These are phyloP conservation scores for Ustulina deusta DNA, from an alignment of 2,329 filamentous ascomycete species.

Conservation along the genomic window DNA sequence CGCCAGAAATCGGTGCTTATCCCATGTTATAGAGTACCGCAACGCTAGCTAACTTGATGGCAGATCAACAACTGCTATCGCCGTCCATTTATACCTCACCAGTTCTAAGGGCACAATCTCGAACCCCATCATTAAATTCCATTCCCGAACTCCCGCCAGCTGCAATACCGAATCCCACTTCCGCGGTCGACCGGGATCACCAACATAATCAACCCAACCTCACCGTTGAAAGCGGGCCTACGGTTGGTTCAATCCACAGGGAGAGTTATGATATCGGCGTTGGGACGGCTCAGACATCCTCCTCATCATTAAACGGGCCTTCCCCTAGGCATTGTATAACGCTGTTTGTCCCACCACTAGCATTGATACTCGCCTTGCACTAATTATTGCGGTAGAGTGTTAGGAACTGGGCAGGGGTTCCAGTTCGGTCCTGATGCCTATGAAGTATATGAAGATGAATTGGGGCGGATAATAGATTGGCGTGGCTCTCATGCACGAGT, in stretches of 20 bases:
- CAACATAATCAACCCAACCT: neutral
- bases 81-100: slow-evolving; percentile 30
- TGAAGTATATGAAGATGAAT: slow-evolving; percentile 29
- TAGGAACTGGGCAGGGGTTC: slow-evolving; percentile 8
- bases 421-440: slow-evolving; percentile 34
- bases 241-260: neutral
- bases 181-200: slow-evolving; percentile 8
- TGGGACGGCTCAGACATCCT: neutral
- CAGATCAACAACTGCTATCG: slow-evolving; percentile 17
- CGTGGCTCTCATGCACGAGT: slow-evolving; percentile 25
- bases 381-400: slow-evolving; percentile 25
- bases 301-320: neutral
- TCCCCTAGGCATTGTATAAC: slow-evolving; percentile 12
- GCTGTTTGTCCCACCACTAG: slow-evolving; percentile 1
- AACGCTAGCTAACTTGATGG: neutral
- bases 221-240: slow-evolving; percentile 7
- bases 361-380: neutral
- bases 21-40: neutral
- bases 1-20: neutral
- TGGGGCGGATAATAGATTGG: slow-evolving; percentile 39
- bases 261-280: neutral
- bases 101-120: slow-evolving; percentile 34
- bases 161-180: slow-evolving; percentile 1
- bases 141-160: slow-evolving; percentile 41
- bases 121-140: slow-evolving; percentile 32